Base-by-base conservation (phyloP, 441 rosid genomes). In the Oxalis stricta region DNA sequence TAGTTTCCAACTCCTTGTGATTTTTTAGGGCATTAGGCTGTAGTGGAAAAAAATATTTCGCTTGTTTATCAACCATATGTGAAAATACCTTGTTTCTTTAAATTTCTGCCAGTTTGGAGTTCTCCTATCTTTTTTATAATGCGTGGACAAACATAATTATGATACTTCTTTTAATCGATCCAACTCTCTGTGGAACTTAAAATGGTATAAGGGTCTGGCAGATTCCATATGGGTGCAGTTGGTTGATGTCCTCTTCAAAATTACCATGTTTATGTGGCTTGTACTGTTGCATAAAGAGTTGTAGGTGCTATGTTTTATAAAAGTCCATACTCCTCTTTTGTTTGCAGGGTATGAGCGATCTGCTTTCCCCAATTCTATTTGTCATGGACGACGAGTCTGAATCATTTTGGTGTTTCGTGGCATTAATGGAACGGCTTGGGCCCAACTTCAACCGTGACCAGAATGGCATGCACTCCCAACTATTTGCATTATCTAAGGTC, bases 401-500 rank as follows among this genome's bases (percentile, higher is more conserved):
- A 68, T 49, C 99, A 29, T 92, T 87, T 75, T 92, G 99, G 99
- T 79, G 97, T 72, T 87, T 92, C 59, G 93, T 82, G 59, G 70
- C 89, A 22, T 44, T 87, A 59, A 82, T 92, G 96, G 96, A 84
- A 62, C 79, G 87, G 15, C 89, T 92, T 56, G 99, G 94, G 39
- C 94, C 99, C 60, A 92, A 92, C 63, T 92, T 87, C 44, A 92
- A 92, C 48, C 88, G 96, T 31, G 99, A 92, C 60, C 96, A 92
- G 58, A 87, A 65, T 62, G 99, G 99, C 68, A 84, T 92, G 95
- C 99, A 82, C 60, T 58, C 94, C 57, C 99, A 92, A 54, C 96
- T 92, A 40, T 79, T 82, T 75, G 96, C 99, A 52, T 53, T 87
- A 46, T 75, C 94, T 28, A 92, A 92, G 99, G 99, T 92, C 43